These are phyloP conservation scores for Leccinum variicolor DNA, from an alignment of 768 basidiomycete genomes.

Conservation along the genomic window DNA sequence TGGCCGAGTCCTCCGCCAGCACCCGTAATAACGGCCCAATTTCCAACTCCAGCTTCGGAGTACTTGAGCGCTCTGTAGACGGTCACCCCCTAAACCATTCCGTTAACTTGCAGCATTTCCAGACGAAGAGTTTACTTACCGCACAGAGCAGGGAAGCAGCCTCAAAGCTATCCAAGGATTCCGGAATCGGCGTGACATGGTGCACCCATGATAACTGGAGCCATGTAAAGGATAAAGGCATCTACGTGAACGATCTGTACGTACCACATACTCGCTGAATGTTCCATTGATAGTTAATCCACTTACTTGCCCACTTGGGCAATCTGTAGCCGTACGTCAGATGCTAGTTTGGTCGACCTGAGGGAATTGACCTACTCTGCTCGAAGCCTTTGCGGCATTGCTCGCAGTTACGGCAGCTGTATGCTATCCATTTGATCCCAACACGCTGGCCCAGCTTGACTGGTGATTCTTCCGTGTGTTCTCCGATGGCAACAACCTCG, in stretches of 20 bases:
- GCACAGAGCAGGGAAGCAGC: constrained; percentile 80
- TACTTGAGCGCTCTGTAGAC: constrained; percentile 85
- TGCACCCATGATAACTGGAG: constrained; percentile 62
- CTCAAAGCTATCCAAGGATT: constrained; percentile 55
- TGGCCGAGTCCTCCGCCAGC: constrained; percentile 84
- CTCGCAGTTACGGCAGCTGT: constrained; percentile 74
- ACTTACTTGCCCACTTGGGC: constrained; percentile 52
- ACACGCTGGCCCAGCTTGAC: constrained; percentile 78
- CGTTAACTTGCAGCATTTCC: too few relatives aligned
- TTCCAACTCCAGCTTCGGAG: constrained; percentile 57
- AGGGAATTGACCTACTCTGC: constrained; percentile 49
- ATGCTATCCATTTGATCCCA: constrained; percentile 80
- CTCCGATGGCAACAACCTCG: constrained; percentile 73
- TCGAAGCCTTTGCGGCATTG: constrained; percentile 75
- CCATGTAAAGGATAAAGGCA: neutral
- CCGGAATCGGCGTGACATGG: constrained; percentile 79
- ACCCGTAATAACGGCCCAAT: constrained; percentile 76
- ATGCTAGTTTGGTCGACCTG: neutral
- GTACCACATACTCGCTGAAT: constrained; percentile 64
- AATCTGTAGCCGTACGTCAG: constrained; percentile 39
- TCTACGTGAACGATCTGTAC: constrained; percentile 13
- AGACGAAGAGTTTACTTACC: constrained; percentile 28
- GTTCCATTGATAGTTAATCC: constrained; percentile 80
- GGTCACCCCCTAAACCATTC: constrained; percentile 59
- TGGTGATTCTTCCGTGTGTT: constrained; percentile 52